These are phyloP conservation scores for Fomes fomentarius DNA, from an alignment of 1,284 basidiomycete genomes.

Conservation along the genomic window DNA sequence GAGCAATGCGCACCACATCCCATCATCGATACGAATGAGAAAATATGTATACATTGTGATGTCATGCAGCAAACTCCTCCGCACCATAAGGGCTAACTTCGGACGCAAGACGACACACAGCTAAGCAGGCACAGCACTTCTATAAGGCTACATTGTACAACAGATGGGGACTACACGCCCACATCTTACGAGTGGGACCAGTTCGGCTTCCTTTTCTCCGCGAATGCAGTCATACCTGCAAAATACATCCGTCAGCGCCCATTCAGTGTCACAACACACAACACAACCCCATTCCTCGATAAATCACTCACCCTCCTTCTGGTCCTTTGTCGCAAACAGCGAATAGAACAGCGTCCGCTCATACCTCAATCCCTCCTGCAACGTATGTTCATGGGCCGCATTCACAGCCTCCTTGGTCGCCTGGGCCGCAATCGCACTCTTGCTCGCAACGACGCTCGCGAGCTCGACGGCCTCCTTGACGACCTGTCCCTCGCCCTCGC, in stretches of 20 bases:
- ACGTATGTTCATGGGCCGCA: conserved; percentile 83
- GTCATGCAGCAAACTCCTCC: too few relatives aligned
- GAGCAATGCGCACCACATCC: too few relatives aligned
- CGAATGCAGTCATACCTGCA: conserved; percentile 92
- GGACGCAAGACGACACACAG: too few relatives aligned
- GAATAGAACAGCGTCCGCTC: conserved; percentile 93
- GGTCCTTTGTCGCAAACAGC: conserved; percentile 93
- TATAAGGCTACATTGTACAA: background rate
- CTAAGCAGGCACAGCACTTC: too few relatives aligned
- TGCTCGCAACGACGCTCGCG: conserved; percentile 81
- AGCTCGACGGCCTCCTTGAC: conserved; percentile 89
- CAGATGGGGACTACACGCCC: background rate
- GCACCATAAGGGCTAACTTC: too few relatives aligned
- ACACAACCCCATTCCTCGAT: too few relatives aligned
- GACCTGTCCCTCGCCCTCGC: conserved; percentile 76
- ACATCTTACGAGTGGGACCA: conserved; percentile 63
- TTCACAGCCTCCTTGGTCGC: conserved; percentile 97
- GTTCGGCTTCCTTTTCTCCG: conserved; percentile 93
- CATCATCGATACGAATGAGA: too few relatives aligned
- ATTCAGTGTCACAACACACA: background rate
- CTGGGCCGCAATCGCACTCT: conserved; percentile 85
- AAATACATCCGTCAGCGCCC: background rate
- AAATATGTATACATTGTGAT: too few relatives aligned
- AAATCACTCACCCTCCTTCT: conserved; percentile 94
- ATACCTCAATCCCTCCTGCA: conserved; percentile 85